Evolutionary conservation across 345 rosid genomes (phyloP).

Genomic region (Syzygium aromaticum): DNA sequence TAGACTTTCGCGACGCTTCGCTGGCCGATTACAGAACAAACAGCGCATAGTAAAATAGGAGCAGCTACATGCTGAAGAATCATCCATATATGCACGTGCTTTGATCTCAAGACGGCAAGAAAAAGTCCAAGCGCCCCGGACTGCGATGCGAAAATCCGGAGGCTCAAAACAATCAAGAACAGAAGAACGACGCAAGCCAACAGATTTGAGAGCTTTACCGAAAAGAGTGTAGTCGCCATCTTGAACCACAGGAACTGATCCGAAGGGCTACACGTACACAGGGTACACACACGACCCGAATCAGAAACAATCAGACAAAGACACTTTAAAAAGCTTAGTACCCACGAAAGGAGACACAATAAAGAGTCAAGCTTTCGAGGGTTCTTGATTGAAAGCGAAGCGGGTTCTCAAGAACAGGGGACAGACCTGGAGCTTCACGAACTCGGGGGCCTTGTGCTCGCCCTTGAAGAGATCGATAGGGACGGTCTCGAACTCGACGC

Average conservation of each 20-base stretch:
- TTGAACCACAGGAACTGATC: conserved; percentile 50
- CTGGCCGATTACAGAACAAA: neutral
- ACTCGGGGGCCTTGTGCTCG: conserved; percentile 45
- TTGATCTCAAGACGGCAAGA: neutral
- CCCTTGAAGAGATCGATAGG: conserved; percentile 57
- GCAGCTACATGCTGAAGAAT: neutral
- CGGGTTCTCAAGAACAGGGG: neutral
- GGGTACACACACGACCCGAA: neutral
- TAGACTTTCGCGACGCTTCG: neutral
- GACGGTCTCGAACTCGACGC: conserved; percentile 41
- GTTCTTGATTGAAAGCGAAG: neutral
- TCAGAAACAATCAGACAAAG: neutral
- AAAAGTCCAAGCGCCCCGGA: neutral
- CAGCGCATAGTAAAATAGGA: neutral
- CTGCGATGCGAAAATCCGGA: neutral
- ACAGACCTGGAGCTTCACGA: conserved; percentile 49
- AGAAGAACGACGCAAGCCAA: neutral
- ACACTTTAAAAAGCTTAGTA: neutral
- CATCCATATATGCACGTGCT: neutral
- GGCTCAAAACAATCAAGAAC: neutral
- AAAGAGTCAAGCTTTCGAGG: neutral
- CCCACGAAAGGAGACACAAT: neutral
- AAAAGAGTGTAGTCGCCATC: conserved; percentile 61
- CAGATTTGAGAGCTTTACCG: conserved; percentile 20
- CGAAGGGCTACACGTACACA: conserved; percentile 48